phyloP scores from a whole-genome alignment of 2,329 filamentous ascomycete species.

The Stachybotrys echinatus region DNA sequence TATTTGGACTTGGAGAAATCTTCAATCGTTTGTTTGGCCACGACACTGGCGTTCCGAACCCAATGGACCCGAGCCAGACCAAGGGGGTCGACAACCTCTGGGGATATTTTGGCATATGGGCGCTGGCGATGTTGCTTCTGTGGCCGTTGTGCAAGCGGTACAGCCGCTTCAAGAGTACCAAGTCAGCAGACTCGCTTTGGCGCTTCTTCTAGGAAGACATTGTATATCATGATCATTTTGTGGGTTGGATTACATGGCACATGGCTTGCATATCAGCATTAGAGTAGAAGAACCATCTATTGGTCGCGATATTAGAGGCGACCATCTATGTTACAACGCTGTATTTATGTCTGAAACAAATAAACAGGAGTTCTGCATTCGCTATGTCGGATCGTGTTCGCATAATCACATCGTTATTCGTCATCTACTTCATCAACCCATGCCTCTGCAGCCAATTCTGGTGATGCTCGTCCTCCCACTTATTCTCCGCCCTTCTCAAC shows the following conservation, averaged over 20 bases:
- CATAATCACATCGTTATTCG: background rate
- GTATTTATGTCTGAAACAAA: too few species aligned
- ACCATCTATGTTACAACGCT: too few species aligned
- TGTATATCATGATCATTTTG: background rate
- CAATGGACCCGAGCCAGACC: constrained; percentile 14
- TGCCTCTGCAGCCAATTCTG: constrained; percentile 21
- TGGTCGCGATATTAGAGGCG: too few species aligned
- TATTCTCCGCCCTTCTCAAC: constrained; percentile 24
- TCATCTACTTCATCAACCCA: constrained; percentile 13
- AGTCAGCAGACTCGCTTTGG: constrained; percentile 37
- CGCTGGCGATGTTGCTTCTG: constrained; percentile 25
- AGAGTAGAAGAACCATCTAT: too few species aligned
- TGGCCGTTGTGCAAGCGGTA: constrained; percentile 38
- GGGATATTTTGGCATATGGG: constrained; percentile 31
- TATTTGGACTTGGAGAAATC: constrained; percentile 19
- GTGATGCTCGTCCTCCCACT: constrained; percentile 25
- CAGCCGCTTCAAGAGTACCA: constrained; percentile 35
- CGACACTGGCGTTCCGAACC: constrained; percentile 19
- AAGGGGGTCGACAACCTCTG: constrained; percentile 31
- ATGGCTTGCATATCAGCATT: background rate
- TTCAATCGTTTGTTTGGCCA: constrained; percentile 27
- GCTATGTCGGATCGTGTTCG: background rate
- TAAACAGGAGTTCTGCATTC: too few species aligned
- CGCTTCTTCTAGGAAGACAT: constrained; percentile 32
- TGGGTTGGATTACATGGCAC: too few species aligned